Base-by-base conservation (phyloP, 2,329 filamentous ascomycete genomes). In the Calonectria pseudoreteaudii region DNA sequence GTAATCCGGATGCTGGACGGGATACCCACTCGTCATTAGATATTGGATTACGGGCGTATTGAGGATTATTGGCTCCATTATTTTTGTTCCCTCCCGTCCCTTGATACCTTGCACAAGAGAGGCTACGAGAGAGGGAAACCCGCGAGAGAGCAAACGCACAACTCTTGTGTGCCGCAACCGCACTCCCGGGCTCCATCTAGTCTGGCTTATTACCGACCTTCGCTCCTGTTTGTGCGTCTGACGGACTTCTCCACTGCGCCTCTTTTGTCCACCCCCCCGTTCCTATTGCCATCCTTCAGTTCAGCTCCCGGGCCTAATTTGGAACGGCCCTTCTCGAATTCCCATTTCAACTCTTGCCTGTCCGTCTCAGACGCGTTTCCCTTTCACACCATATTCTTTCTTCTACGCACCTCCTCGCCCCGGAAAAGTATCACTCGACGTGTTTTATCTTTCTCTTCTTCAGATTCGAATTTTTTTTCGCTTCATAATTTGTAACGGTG, bases 221-320 rank as follows among this genome's bases (percentile, higher is more conserved):
- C n/a, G 47, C 52, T 58, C 14, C 49, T 36, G 44, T 30, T 65
- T 66, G 64, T 58, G 49, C 53, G 53, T 44, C 53, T 60, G 47
- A 64, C 56, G 56, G 56, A 64, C 56, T 47, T 49, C 38, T 58
- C 70, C 58, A 64, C 71, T 69, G 71, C 66, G 66, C 71, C 71
- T 60, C 71, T 26, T 62, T 70, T 52, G 20, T 56, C 28, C 69
- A 41, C 44, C 34, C 44, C 56, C 66, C 56, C 47, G 26, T 49
- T 44, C 47, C 38, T 30, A 31, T 56, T 20, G 30, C 71, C 67
- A 50, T 70, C 71, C 64, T 62, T 66, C 66, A 68, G 30, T 36
- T 65, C 70, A 72, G 65, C 66, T 68, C 65, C 56, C 60, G 71
- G 68, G 58, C 71, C 71, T 50, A 72, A 72, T 72, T 66, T 72